A percentile compares a stretch with the other conserved stretches of the same genome.
Conservation (phyloP, 2,329 filamentous ascomycete genomes). For the Camptophora hylomeconis region DNA sequence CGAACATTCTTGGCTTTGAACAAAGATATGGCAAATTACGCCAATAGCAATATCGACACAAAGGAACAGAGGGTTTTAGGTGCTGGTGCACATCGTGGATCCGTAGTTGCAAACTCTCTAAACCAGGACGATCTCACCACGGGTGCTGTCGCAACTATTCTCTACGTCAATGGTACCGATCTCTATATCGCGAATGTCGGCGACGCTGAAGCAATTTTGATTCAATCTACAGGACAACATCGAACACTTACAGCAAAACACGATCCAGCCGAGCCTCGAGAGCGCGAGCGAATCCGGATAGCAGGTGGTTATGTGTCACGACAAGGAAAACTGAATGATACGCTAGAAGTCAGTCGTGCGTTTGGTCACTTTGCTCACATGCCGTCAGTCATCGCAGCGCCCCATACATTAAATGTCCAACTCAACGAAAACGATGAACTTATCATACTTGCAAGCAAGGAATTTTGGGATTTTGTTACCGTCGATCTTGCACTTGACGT, state of each 20-base stretch:
- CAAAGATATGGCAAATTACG: constrained; percentile 79
- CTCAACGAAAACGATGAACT: constrained; percentile 86
- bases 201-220: constrained; percentile 88
- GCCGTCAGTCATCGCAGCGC: constrained; percentile 83
- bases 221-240: constrained; percentile 74
- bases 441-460: constrained; percentile 77
- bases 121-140: constrained; percentile 81
- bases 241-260: constrained; percentile 81
- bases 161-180: constrained; percentile 80
- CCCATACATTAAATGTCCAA: constrained; percentile 64
- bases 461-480: constrained; percentile 89
- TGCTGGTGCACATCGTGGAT: constrained; percentile 55
- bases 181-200: constrained; percentile 92
- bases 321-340: constrained; percentile 84
- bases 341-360: constrained; percentile 79
- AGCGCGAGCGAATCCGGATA: constrained; percentile 80
- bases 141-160: constrained; percentile 80
- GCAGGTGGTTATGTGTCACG: constrained; percentile 92
- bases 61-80: constrained; percentile 32
- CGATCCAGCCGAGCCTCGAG: constrained; percentile 73
- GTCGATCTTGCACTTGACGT: constrained; percentile 87
- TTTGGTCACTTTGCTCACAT: constrained; percentile 92
- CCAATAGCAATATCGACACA: constrained; percentile 59
- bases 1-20: constrained; percentile 81
- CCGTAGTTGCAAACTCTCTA: constrained; percentile 60